Evolutionary conservation across 371 early-diverging fungal species (phyloP), one percentile per base, ranked within the genome.

Genomic region (Mucor lusitanicus): DNA sequence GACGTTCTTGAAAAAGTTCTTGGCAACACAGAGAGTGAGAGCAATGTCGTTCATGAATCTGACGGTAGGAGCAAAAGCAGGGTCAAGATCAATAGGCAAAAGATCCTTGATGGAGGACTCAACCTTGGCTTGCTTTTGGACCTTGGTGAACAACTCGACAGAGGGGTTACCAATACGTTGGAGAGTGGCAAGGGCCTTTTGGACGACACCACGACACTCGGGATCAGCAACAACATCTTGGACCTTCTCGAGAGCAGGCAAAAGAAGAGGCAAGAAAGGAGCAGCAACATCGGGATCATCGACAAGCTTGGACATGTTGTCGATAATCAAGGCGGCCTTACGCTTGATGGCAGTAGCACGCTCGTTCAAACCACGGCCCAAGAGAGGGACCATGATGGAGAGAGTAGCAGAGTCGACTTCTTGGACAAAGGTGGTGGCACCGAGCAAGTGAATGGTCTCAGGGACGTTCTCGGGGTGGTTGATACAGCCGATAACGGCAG

Each of bases 221-320:
- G 94, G 94, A 72, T 90, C 88, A 39, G 92, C 89, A 57, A 87
- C 91, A 21, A 88, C 86, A 35, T 94, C 94, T 40, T 89, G 85
- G 59, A 91, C 84, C 61, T 86, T 82, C 60, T 91, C 88, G 28
- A 94, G 79, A 60, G 90, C 91, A 27, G 94, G 94, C 56, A 94
- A 74, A 63, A 94, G 81, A 65, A 87, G 80, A 58, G 93, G 93
- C 79, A 94, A 76, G 85, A 94, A 94, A 71, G 88, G 93, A 15
- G 87, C 89, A 64, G 92, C 93, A 37, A 91, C 90, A 59, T 83
- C 84, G 27, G 94, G 93, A 75, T 91, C 86, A 66, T 88, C 83
- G 65, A 92, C 92, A 28, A 94, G 87, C 82, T 93, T 93, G 73
- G 87, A 92, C 88, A 94, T 87, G 77, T 94, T 94, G 74, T 91